phyloP scores from a whole-genome alignment of 2,329 filamentous ascomycete species.

The Raffaelea arxii region DNA sequence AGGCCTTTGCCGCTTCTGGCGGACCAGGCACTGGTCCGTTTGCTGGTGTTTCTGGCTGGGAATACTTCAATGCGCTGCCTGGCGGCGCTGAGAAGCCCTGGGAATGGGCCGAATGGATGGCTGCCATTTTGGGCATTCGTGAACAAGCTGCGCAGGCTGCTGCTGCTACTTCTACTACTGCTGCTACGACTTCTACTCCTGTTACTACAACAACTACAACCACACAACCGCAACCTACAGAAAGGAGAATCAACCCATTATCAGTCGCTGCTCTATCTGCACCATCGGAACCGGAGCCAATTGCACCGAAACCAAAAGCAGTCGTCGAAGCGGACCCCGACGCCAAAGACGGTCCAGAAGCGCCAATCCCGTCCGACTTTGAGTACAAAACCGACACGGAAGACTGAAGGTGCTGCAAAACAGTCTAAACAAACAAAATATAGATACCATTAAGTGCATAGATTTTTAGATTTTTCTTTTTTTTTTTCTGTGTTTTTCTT shows the following conservation, averaged over 20 bases:
- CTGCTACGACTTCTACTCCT: background rate
- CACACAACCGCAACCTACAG: background rate
- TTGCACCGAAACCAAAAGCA: background rate
- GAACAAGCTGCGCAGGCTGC: background rate
- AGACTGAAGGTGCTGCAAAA: background rate
- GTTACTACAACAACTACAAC: background rate
- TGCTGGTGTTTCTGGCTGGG: conserved; percentile 79
- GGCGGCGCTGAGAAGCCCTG: conserved; percentile 51
- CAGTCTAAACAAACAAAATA: no score
- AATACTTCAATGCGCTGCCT: conserved; percentile 67
- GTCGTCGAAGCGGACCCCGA: conserved; percentile 16
- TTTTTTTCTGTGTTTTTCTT: no score
- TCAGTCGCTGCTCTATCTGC: background rate
- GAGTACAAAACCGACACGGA: conserved; percentile 21
- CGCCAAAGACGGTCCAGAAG: conserved; percentile 11
- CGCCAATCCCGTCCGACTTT: conserved; percentile 19
- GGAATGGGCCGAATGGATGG: conserved; percentile 65
- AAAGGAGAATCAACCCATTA: background rate
- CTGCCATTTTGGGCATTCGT: conserved; percentile 21
- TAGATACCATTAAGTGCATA: no score
- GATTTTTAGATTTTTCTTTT: no score
- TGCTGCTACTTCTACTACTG: background rate
- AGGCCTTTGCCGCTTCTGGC: conserved; percentile 20
- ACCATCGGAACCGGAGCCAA: background rate
- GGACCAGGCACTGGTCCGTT: conserved; percentile 39